Evolutionary conservation across 2,329 filamentous ascomycete species (phyloP).

Genomic region (Nemania sp.): DNA sequence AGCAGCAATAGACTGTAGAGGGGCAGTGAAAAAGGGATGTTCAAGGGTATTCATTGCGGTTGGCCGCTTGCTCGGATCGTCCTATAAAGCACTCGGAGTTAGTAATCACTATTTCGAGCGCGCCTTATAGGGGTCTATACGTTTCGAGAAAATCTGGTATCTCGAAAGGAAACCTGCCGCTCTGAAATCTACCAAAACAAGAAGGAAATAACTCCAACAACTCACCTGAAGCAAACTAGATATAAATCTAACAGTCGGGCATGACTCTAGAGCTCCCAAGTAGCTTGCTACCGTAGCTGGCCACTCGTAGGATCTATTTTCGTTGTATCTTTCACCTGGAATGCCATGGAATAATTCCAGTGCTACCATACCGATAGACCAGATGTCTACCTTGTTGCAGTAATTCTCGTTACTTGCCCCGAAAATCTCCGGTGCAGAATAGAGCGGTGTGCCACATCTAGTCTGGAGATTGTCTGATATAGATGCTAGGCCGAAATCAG

Average conservation of each 20-base stretch:
- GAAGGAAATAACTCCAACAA: no score
- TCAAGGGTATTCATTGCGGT: background rate
- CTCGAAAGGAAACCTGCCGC: no score
- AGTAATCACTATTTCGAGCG: no score
- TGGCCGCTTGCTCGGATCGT: background rate
- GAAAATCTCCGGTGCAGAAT: conserved; percentile 2
- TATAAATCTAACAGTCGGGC: background rate
- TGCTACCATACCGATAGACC: conserved; percentile 19
- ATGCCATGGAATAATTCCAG: background rate
- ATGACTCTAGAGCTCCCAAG: background rate
- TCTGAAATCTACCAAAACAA: no score
- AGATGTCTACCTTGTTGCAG: conserved; percentile 23
- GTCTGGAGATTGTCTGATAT: background rate
- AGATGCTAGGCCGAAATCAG: conserved; percentile 17
- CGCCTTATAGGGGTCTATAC: no score
- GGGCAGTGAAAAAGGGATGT: background rate
- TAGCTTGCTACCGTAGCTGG: fast-evolving
- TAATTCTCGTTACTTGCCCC: background rate
- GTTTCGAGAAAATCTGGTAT: no score
- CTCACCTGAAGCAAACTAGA: background rate
- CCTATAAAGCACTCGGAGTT: no score
- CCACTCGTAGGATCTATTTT: background rate
- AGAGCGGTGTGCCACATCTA: background rate
- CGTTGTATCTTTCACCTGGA: background rate
- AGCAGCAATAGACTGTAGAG: background rate